Percentiles rank a stretch among this genome's conserved stretches.
Evolutionary conservation across 768 basidiomycete genomes (phyloP).

Genomic region (Macrolepiota dolichaula): DNA sequence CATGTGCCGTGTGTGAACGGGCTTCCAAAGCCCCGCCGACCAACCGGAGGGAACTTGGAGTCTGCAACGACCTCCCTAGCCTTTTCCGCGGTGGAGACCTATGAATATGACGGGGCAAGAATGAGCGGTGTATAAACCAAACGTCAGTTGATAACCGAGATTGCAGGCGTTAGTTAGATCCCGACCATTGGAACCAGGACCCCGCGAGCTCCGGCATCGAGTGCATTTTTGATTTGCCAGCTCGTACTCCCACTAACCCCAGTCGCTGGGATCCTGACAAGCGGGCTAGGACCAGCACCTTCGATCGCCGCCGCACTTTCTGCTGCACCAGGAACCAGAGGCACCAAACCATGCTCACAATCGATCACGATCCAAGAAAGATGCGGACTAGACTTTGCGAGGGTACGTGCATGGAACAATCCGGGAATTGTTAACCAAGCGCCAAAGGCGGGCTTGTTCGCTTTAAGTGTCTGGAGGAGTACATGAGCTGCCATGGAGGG

Average conservation of each 20-base stretch:
- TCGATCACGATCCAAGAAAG: slow-evolving; percentile 66
- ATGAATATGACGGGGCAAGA: neutral
- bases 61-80: slow-evolving; percentile 55
- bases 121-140: neutral
- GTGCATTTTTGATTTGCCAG: slow-evolving; percentile 72
- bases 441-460: slow-evolving; percentile 61
- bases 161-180: neutral
- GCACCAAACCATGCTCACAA: slow-evolving; percentile 64
- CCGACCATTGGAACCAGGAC: slow-evolving; percentile 66
- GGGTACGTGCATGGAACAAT: slow-evolving; percentile 52
- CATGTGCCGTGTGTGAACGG: slow-evolving; percentile 59
- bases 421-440: slow-evolving; percentile 65
- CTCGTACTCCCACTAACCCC: slow-evolving; percentile 50
- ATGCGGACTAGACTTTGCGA: slow-evolving; percentile 52
- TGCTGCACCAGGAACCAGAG: slow-evolving; percentile 52
- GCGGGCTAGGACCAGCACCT: slow-evolving; percentile 47
- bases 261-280: slow-evolving; percentile 65
- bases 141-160: neutral
- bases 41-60: slow-evolving; percentile 58
- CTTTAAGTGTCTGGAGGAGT: slow-evolving; percentile 49
- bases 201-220: slow-evolving; percentile 66
- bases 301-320: slow-evolving; percentile 56
- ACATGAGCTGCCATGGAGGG: slow-evolving; percentile 49
- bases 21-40: slow-evolving; percentile 63
- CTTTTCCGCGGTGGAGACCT: slow-evolving; percentile 58